Evolutionary conservation across 2,329 filamentous ascomycete genomes (phyloP).

Genomic region (Clarireedia paspali): DNA sequence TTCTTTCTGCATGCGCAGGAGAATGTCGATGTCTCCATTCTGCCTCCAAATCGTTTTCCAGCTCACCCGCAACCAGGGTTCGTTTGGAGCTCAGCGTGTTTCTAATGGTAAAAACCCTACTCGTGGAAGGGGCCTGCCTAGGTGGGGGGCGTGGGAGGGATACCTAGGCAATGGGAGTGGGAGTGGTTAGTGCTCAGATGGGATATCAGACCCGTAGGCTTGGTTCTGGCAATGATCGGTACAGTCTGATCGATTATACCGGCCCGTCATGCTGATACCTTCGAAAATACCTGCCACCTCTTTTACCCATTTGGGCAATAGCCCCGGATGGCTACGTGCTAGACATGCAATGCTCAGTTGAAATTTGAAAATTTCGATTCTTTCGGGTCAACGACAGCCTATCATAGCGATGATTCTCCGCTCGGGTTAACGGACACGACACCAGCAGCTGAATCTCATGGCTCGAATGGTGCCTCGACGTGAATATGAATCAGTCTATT

Average conservation of each 20-base stretch:
- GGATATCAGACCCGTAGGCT: conserved; percentile 1
- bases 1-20: too few relatives aligned
- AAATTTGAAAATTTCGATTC: neutral
- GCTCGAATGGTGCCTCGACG: neutral
- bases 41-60: too few relatives aligned
- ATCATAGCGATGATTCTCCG: neutral
- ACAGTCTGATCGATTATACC: neutral
- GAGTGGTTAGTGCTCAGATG: neutral
- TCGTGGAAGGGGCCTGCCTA: neutral
- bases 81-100: too few relatives aligned
- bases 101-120: too few relatives aligned
- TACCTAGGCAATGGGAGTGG: too few relatives aligned
- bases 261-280: neutral
- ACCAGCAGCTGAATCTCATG: neutral
- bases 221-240: conserved; percentile 3
- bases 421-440: neutral
- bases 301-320: neutral
- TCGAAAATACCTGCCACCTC: conserved; percentile 1
- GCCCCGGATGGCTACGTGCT: neutral
- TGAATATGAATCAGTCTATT: too few relatives aligned
- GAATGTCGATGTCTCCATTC: too few relatives aligned
- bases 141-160: too few relatives aligned
- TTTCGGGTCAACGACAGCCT: neutral
- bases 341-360: neutral
- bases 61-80: too few relatives aligned